Evolutionary conservation across 2,329 filamentous ascomycete species (phyloP), one percentile per base, ranked within the genome.

Genomic region (Coniochaeta sp.): DNA sequence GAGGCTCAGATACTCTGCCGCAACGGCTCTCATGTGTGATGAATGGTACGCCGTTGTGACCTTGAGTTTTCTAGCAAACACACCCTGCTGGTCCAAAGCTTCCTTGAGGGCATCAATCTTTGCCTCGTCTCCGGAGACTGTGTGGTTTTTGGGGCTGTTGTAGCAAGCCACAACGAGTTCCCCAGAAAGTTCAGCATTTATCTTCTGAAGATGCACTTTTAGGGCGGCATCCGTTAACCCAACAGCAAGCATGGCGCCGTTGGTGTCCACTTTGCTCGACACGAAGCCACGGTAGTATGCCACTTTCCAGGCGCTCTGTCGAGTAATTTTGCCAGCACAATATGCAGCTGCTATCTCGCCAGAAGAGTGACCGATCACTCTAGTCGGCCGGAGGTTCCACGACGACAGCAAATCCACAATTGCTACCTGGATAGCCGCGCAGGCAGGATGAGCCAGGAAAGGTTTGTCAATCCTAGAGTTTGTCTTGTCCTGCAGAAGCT

Each of bases 331-430:
- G 1, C 75, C 73, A 0, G 71, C 68, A 0, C 74, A 74, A 55
- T 78, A 78, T 0, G 76, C 76, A 1, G 76, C 77, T 0, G 72
- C 76, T 36, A 79, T 76, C 62, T 79, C 77, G 1, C 77, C 77
- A 1, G 67, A 71, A 0, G 74, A 76, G 58, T 79, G 77, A 0
- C 76, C 77, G 9, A 77, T 68, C 0, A 76, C 74, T 1, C 68
- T 70, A 5, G 64, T 36, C 0, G 74, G 72, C 2, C 38, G 52
- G n/a, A 79, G 62, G 0, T 71, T 68, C 47, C 67, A 67, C 1
- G 62, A 61, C 0, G 52, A 38, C 3, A 80, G 67, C 0, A 75
- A 63, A 17, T 78, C 70, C 0, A 77, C 68, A 0, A 81, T 62
- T 0, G 65, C 74, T 16, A 80, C 67, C 58, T 78, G 73, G 2